Percentiles rank a stretch among this genome's conserved stretches.
phyloP scores from a whole-genome alignment of 768 basidiomycete genomes.

The Kwoniella dendrophila region DNA sequence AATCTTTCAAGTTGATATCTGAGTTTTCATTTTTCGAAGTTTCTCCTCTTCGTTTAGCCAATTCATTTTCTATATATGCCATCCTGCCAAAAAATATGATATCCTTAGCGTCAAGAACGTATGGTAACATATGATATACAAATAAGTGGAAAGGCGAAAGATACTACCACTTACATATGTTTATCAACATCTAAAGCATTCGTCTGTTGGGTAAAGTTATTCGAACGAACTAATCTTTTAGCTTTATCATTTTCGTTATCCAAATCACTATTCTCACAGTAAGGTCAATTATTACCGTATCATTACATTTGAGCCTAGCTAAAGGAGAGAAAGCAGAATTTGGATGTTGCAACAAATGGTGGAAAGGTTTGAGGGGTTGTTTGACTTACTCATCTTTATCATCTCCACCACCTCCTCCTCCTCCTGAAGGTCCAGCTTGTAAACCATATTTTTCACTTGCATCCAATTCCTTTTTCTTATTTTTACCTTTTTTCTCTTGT shows the following conservation, averaged over 20 bases:
- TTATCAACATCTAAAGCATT: conserved; percentile 96
- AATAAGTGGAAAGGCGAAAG: background rate
- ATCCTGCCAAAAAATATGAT: conserved; percentile 67
- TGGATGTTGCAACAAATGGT: too few species aligned
- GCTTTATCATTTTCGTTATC: conserved; percentile 71
- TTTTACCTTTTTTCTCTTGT: conserved; percentile 60
- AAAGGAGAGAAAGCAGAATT: too few species aligned
- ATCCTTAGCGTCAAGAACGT: background rate
- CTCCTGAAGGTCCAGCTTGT: conserved; percentile 57
- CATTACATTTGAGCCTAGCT: background rate
- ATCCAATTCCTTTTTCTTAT: conserved; percentile 57
- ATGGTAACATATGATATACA: background rate
- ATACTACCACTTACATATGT: conserved; percentile 74
- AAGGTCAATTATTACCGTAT: background rate
- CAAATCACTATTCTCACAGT: background rate
- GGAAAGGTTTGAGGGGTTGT: background rate
- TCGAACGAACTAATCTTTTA: conserved; percentile 72
- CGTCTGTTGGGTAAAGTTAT: conserved; percentile 97
- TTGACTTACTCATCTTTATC: conserved; percentile 66
- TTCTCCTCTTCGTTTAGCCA: conserved; percentile 69
- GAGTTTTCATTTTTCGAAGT: conserved; percentile 59
- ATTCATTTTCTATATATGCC: conserved; percentile 94
- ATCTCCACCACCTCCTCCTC: conserved; percentile 51
- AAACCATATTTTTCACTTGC: conserved; percentile 62
- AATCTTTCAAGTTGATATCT: conserved; percentile 54